Conservation (phyloP, 192 early-diverging fungal genomes). For the Linnemannia exigua region DNA sequence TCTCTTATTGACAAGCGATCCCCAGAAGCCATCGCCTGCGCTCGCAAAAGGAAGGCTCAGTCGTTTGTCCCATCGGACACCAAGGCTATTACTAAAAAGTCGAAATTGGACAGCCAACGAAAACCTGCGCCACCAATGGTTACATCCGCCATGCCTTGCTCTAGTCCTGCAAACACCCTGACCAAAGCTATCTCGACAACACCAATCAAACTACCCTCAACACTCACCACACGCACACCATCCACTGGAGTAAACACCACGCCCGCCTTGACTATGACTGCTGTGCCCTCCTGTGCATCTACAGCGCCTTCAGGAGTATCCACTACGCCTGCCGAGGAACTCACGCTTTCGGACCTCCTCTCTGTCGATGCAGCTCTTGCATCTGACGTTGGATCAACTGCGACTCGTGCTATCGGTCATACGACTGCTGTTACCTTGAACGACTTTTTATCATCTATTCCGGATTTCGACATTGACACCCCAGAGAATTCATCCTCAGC, state of each 20-base stretch:
- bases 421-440: not conserved
- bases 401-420: not conserved
- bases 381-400: not conserved
- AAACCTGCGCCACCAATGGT: not conserved
- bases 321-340: not conserved
- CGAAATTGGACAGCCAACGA: not conserved
- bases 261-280: too few species aligned
- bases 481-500: not conserved
- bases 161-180: not conserved
- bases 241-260: too few species aligned
- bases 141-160: not conserved
- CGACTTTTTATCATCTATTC: not conserved
- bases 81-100: not conserved
- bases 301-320: not conserved
- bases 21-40: not conserved
- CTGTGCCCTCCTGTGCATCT: not conserved
- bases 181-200: not conserved
- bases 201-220: not conserved
- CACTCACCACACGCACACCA: not conserved
- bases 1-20: slow-evolving; percentile 13
- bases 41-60: slow-evolving; percentile 15
- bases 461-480: not conserved
- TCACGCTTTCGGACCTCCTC: not conserved
- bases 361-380: not conserved
- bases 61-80: not conserved